Base-by-base conservation (phyloP, 768 basidiomycete species). In the Phanerochaete sordida region DNA sequence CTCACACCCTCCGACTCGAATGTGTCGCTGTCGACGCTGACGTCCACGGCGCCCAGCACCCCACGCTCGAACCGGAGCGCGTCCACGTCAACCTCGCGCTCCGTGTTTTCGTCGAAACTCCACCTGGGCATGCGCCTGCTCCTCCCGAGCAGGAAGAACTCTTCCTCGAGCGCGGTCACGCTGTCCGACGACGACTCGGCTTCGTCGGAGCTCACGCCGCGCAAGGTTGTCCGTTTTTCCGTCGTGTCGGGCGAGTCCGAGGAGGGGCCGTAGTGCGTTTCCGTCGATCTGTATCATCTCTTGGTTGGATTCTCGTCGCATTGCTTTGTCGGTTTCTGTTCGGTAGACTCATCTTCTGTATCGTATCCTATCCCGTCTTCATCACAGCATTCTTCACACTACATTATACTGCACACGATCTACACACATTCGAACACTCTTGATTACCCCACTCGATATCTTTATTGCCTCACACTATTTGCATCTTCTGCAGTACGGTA, bases 181-280 rank as follows among this genome's bases (percentile, higher is more conserved):
- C 73, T 77, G 4, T 65, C 64, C 12, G 66, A 67, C 61, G 58
- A 61, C 56, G 65, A 65, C 30, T 67, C 67, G 48, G 57, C 54
- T 35, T 65, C 66, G 21, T 58, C 64, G 31, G 63, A 61, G 58
- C 54, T 67, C 19, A 82, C 77, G 0, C 81, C 78, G 19, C 82
- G 81, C 63, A 87, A 87, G 68, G 82, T 80, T 1, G 85, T 87
- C 37, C 79, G 85, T 50, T 87, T 87, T 70, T 81, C 82, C n/a
- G 74, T 77, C 26, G 75, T 79, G 62, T 72, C 75, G 52, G 70
- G 71, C 49, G 75, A 49, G 35, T 24, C 12, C 47, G 47, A 56
- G 24, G 57, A 37, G 21, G 19, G 8, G 16, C 30, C 44, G 24
- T 43, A 47, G 56, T 19, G 11, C 39, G 19, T 19, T 4, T 19